Conservation (phyloP, 148 eudicot species). For the Amaranthus hypochondriacus region DNA sequence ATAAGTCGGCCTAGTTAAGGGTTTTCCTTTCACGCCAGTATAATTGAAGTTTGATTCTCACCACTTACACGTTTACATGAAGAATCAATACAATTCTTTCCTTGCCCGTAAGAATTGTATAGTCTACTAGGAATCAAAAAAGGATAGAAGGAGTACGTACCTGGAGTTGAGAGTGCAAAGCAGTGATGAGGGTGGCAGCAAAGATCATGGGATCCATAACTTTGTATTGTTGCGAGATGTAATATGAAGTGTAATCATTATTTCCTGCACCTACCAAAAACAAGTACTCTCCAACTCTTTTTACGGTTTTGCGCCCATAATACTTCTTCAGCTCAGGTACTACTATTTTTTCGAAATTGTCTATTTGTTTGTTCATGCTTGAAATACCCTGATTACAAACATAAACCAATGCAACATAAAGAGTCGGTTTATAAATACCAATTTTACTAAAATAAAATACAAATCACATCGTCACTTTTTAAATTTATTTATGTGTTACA, state of each 20-base stretch:
- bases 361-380: conserved; percentile 20
- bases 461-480: no score
- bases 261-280: conserved; percentile 26
- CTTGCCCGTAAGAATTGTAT: no score
- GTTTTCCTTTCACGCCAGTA: no score
- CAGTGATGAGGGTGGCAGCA: conserved; percentile 15
- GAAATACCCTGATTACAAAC: conserved; percentile 9
- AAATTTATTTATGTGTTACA: no score
- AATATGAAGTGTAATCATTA: conserved; percentile 26
- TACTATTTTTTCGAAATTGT: conserved; percentile 13
- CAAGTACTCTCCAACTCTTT: conserved; percentile 14
- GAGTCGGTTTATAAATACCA: no score
- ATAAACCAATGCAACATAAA: not conserved
- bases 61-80: no score
- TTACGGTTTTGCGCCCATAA: not conserved
- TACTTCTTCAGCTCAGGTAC: conserved; percentile 22
- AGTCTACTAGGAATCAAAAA: no score
- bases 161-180: conserved; percentile 20
- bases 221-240: not conserved
- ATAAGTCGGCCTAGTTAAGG: no score
- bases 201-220: conserved; percentile 9
- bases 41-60: no score
- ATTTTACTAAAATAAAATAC: no score
- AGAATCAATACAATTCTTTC: no score
- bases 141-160: not conserved